phyloP scores from a whole-genome alignment of 768 basidiomycete species.

The Xanthoconium stramineum region DNA sequence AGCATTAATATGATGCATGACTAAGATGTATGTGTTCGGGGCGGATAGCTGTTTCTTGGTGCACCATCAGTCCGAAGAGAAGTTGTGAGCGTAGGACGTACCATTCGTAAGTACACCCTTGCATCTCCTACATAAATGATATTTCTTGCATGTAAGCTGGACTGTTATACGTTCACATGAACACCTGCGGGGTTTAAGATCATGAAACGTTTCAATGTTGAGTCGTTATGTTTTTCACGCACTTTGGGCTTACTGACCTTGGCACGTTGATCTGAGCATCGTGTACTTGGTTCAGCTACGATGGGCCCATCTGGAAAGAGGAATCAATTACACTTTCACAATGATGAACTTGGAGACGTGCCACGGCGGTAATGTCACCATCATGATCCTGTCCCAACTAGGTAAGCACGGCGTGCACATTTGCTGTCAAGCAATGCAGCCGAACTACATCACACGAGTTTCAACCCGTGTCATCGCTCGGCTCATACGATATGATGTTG shows the following conservation, averaged over 20 bases:
- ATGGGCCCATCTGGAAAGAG: neutral
- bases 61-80: slow-evolving; percentile 15
- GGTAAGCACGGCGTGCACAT: slow-evolving; percentile 1
- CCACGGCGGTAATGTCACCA: neutral
- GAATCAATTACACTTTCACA: neutral
- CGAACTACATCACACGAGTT: neutral
- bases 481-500: too few relatives aligned
- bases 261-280: slow-evolving; percentile 22
- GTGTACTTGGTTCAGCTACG: neutral
- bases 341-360: neutral
- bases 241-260: slow-evolving; percentile 19
- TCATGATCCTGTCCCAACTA: neutral
- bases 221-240: slow-evolving; percentile 21
- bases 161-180: neutral
- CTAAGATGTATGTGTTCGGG: slow-evolving; percentile 42
- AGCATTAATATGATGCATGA: slow-evolving; percentile 40
- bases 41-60: slow-evolving; percentile 22
- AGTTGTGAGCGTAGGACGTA: slow-evolving; percentile 22
- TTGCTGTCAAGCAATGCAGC: neutral
- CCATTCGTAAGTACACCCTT: slow-evolving; percentile 58
- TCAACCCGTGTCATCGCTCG: neutral
- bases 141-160: slow-evolving; percentile 23
- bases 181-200: neutral
- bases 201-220: slow-evolving; percentile 13
- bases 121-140: slow-evolving; percentile 42